A percentile compares a stretch with the other conserved stretches of the same genome.
Conservation (phyloP, 257 asterid genomes). For the Eustoma russellianum region DNA sequence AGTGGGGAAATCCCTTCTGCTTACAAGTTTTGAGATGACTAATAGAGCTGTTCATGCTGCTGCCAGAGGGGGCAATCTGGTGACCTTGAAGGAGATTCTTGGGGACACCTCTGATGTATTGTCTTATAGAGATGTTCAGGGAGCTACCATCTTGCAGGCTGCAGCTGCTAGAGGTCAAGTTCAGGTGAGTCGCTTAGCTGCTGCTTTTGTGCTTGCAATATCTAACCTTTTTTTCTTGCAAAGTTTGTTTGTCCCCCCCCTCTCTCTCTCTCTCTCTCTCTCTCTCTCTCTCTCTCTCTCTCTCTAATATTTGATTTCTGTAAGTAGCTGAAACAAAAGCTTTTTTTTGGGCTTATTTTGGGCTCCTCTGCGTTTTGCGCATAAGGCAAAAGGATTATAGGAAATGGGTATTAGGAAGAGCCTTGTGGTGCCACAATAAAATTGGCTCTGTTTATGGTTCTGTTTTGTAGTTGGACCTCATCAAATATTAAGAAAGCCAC, state of each 20-base stretch:
- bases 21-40: constrained; percentile 66
- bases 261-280: too few relatives aligned
- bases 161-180: constrained; percentile 89
- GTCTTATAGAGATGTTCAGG: constrained; percentile 63
- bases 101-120: constrained; percentile 45
- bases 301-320: too few relatives aligned
- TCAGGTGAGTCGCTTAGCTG: constrained; percentile 37
- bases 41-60: constrained; percentile 87
- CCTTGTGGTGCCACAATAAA: too few relatives aligned
- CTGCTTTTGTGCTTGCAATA: not conserved
- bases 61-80: constrained; percentile 90
- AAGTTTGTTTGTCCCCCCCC: not conserved
- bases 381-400: too few relatives aligned
- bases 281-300: too few relatives aligned
- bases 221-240: constrained; percentile 2
- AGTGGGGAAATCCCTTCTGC: constrained; percentile 54
- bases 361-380: too few relatives aligned
- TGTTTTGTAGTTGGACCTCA: not conserved
- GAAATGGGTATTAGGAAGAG: too few relatives aligned
- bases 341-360: too few relatives aligned
- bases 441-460: not conserved
- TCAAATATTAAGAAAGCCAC: not conserved
- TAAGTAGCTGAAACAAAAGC: too few relatives aligned
- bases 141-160: constrained; percentile 73
- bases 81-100: constrained; percentile 60